Evolutionary conservation across 495 filamentous ascomycete species (phyloP).

Genomic region (Cudoniella acicularis): DNA sequence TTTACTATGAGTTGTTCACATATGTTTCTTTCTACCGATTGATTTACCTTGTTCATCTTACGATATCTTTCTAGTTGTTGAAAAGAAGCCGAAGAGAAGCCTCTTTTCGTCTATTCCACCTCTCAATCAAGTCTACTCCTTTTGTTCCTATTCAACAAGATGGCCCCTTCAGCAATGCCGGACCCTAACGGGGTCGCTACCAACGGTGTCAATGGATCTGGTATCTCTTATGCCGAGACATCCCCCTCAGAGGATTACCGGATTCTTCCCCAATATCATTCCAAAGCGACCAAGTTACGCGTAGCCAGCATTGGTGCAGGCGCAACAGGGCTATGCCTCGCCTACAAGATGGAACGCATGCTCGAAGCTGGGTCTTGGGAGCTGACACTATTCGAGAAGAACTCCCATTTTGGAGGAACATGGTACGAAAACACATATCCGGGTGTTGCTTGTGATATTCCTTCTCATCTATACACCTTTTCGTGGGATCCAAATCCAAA

Average conservation of each 20-base stretch:
- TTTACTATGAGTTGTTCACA: neutral
- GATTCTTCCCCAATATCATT: neutral
- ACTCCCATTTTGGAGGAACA: conserved; percentile 57
- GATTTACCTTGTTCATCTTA: neutral
- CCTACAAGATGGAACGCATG: conserved; percentile 12
- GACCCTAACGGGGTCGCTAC: neutral
- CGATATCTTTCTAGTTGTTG: neutral
- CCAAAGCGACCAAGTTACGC: neutral
- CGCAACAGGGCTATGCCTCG: conserved; percentile 1
- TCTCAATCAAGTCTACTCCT: neutral
- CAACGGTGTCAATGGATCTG: neutral
- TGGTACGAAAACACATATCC: conserved; percentile 59
- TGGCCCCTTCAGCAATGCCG: neutral
- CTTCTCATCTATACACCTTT: conserved; percentile 52
- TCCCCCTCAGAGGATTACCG: neutral
- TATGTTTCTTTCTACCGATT: neutral
- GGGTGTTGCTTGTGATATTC: conserved; percentile 50
- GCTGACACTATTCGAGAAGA: conserved; percentile 75
- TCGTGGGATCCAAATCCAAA: conserved; percentile 53
- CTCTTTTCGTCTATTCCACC: neutral
- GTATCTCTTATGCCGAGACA: neutral
- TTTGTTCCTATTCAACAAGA: neutral
- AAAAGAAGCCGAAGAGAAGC: neutral
- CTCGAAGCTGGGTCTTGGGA: conserved; percentile 35
- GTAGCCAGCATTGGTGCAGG: conserved; percentile 10